Base-by-base conservation (phyloP, 192 early-diverging fungal species). In the Dissophora globulifera region DNA sequence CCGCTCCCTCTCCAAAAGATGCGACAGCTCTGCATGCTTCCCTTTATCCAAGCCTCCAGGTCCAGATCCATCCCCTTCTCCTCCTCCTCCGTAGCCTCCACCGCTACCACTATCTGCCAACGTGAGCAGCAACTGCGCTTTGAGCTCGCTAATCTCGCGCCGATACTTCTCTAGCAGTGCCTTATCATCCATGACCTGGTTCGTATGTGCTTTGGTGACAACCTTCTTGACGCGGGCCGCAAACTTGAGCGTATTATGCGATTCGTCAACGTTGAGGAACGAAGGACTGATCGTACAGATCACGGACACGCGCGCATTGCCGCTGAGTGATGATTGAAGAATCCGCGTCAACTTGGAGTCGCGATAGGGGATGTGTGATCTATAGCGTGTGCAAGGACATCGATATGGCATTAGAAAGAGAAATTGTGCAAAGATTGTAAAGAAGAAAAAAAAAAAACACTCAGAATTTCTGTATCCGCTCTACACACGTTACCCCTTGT, bases 341-440 rank as follows among this genome's bases (percentile, higher is more conserved):
- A 99, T 94, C 26, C 97, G 83, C 2, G 97, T 99, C 33, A 99
- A 70, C 58, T 98, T 98, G 0, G 96, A 98, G 69, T 99, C 97
- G 31, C 97, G 92, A 74, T 92, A 99, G 1, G 97, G 97, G 50
- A 99, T 92, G 68, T 98, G 96, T 3, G 84, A 82, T 33, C 69
- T 69, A 54, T 31, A 9, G n/a, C n/a, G n/a, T 4, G 11, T 38
- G 35, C 20, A 54, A 35, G 16, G 22, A 7, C 20, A 19, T 47
- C 20, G n/a, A 20, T 47, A n/a, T n/a, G n/a, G n/a, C n/a, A n/a
- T 4, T 42, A 17, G 4, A 8, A 32, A 8, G 5, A 58, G 10
- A 46, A 32, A 63, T 15, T 8, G 25, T 45, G 4, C 25, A 46
- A 64, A 32, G 11, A 22, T 19, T 17, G 25, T 41, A 17, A 22